Evolutionary conservation across 164 flowering plant genomes (phyloP), one percentile per base, ranked within the genome.

Genomic region (Magnolia kwangsiensis): DNA sequence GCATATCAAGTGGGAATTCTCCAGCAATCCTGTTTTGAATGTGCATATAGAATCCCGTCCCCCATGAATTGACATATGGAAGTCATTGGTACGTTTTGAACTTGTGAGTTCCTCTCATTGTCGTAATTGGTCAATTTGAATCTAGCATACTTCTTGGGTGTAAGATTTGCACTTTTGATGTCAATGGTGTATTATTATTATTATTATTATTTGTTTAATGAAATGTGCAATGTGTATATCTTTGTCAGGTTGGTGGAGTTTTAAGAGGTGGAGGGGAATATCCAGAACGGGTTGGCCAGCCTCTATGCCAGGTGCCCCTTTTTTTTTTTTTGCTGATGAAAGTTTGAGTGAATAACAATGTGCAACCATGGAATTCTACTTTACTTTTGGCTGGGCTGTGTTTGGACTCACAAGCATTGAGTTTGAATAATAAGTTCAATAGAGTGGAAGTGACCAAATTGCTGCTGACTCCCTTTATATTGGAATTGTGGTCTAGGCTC

Each of bases 261-360:
- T 80, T 79, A 8, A 81, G 90, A 81, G 76, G 77, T 31, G 88
- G 79, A 71, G 91, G 81, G 61, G 97, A 93, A 77, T 91, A 82
- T 69, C 99, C 99, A 0, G 97, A 96, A 87, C 87, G 99, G 72
- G 74, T 79, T 31, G 98, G 92, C 29, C 91, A 94, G 82, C 97
- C 98, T 50, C 79, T 88, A 8, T 96, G 99, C 80, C 93, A 93
- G 95, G 99, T 96, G 87, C 20, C 63, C 31, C 24, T 61, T 51
- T 72, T 67, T 27, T 63, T 63, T 61, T 51, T 72, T 67, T 27
- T 66, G 8, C 69, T 78, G 20, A 59, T 66, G 74, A 2, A 68
- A 37, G 29, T 9, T 23, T n/a, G n/a, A 51, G 45, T 27, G 64
- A 8, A 23, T 63, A 4, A 20, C 4, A 7, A 63, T 73, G 29